These are phyloP conservation scores for Diaporthe batatas DNA, from an alignment of 2,329 filamentous ascomycete genomes.

Conservation along the genomic window DNA sequence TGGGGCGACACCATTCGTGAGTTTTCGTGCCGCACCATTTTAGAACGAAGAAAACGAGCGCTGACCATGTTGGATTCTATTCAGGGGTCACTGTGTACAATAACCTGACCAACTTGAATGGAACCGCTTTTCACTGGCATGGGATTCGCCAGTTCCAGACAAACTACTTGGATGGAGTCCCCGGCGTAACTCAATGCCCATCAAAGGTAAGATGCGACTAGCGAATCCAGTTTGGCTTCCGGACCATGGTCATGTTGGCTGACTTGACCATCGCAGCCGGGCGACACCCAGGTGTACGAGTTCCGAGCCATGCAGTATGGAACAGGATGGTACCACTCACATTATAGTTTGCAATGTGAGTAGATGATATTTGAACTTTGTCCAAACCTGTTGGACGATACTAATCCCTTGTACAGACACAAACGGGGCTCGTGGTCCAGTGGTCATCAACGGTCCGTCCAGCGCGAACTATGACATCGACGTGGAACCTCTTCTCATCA, in stretches of 20 bases:
- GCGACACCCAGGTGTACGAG: conserved; percentile 56
- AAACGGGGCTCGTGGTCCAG: conserved; percentile 15
- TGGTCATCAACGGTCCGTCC: conserved; percentile 65
- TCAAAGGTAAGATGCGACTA: conserved; percentile 46
- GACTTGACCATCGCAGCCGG: conserved; percentile 54
- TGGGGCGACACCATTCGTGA: conserved; percentile 66
- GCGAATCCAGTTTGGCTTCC: neutral
- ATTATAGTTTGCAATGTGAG: conserved; percentile 51
- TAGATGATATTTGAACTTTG: conserved; percentile 63
- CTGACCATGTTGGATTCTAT: conserved; percentile 40
- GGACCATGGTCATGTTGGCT: neutral
- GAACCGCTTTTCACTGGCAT: conserved; percentile 62
- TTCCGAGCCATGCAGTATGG: conserved; percentile 53
- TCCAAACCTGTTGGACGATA: conserved; percentile 59
- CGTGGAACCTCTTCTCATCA: conserved; percentile 68
- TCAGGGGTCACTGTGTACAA: conserved; percentile 58
- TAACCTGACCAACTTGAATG: conserved; percentile 66
- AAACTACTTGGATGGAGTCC: conserved; percentile 58
- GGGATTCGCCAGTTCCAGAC: conserved; percentile 59
- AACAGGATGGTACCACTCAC: conserved; percentile 53
- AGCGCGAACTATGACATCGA: conserved; percentile 72
- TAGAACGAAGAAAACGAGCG: neutral
- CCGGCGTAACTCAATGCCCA: conserved; percentile 55
- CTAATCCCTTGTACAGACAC: conserved; percentile 8
- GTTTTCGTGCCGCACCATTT: neutral